These are phyloP conservation scores for Magnusiomyces clavatus DNA, from an alignment of 1,139 yeast genomes.

Conservation along the genomic window DNA sequence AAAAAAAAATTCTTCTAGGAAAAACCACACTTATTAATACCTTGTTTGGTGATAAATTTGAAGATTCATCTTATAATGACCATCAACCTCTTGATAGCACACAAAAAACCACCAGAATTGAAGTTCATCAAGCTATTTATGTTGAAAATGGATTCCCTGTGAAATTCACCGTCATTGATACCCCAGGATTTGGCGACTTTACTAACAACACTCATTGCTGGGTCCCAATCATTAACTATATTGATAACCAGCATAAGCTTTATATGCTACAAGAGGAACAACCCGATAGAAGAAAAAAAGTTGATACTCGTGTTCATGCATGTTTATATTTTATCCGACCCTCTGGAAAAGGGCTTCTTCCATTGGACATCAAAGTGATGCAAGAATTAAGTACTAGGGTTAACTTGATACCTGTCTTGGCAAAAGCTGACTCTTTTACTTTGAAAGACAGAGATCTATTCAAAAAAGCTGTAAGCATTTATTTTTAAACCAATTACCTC, in stretches of 20 bases:
- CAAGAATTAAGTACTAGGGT: constrained; percentile 55
- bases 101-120: constrained; percentile 35
- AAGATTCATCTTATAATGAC: constrained; percentile 31
- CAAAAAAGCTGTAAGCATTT: constrained; percentile 30
- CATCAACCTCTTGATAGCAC: constrained; percentile 10
- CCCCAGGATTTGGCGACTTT: constrained; percentile 77
- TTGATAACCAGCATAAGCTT: constrained; percentile 53
- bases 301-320: constrained; percentile 63
- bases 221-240: constrained; percentile 49
- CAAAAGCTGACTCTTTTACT: constrained; percentile 67
- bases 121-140: constrained; percentile 37
- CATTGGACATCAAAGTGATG: constrained; percentile 64
- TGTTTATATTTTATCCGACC: constrained; percentile 69
- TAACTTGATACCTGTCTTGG: constrained; percentile 67
- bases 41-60: constrained; percentile 44
- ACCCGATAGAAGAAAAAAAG: constrained; percentile 45
- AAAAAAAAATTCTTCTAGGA: too few species aligned
- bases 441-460: constrained; percentile 32
- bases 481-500: too few species aligned
- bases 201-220: constrained; percentile 52
- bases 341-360: constrained; percentile 43
- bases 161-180: constrained; percentile 50
- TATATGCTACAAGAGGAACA: constrained; percentile 64
- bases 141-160: constrained; percentile 47
- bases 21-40: constrained; percentile 83